A percentile compares a stretch with the other conserved stretches of the same genome.
These are phyloP conservation scores for Mycotypha africana DNA, from an alignment of 371 early-diverging fungal genomes.

Conservation along the genomic window DNA sequence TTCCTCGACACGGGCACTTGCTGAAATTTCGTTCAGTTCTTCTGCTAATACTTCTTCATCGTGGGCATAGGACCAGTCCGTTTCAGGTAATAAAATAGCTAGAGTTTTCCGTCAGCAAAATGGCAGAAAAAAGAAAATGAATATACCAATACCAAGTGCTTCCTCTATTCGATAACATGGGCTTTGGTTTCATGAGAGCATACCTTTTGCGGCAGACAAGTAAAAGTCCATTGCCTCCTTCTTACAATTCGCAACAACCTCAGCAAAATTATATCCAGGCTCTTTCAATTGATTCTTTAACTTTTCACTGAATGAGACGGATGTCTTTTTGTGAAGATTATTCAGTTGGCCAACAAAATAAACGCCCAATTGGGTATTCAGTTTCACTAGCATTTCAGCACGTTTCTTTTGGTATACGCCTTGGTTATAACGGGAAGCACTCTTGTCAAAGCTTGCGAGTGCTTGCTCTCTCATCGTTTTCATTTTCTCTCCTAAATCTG, in stretches of 20 bases:
- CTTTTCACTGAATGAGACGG: constrained; percentile 53
- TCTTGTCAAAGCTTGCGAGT: constrained; percentile 75
- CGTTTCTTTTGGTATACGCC: constrained; percentile 88
- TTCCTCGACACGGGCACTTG: constrained; percentile 69
- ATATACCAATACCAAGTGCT: too few species aligned
- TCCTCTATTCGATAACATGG: neutral
- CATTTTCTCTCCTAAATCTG: constrained; percentile 71
- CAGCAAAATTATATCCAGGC: constrained; percentile 53
- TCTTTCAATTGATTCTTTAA: constrained; percentile 36
- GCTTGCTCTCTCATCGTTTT: constrained; percentile 52
- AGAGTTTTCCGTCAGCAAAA: neutral
- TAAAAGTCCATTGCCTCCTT: constrained; percentile 35
- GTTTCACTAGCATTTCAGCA: constrained; percentile 66
- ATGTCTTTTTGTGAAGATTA: constrained; percentile 72
- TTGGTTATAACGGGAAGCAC: constrained; percentile 88
- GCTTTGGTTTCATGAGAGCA: neutral
- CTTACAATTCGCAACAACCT: constrained; percentile 35
- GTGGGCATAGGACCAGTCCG: constrained; percentile 76
- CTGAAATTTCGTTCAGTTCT: constrained; percentile 63
- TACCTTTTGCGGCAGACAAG: constrained; percentile 20
- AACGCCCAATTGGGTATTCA: constrained; percentile 73
- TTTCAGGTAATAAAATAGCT: constrained; percentile 54
- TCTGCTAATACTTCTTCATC: constrained; percentile 58
- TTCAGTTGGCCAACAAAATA: constrained; percentile 82
- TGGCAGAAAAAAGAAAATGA: neutral